Percentiles rank a stretch among this genome's conserved stretches.
Conservation (phyloP, 176 grass and related monocot species). For the Bromus sterilis region DNA sequence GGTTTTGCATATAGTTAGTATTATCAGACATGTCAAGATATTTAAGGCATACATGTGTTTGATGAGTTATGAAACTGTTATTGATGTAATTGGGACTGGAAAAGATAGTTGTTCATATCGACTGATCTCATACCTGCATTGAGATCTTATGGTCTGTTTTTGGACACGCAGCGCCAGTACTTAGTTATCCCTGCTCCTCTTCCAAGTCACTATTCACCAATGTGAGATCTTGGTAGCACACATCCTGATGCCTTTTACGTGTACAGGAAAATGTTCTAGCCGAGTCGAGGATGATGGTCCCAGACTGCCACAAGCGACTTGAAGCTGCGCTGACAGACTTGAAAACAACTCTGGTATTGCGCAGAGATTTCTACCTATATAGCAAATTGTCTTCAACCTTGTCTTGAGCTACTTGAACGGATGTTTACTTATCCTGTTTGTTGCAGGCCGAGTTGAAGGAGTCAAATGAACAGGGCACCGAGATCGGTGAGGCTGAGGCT, state of each 20-base stretch:
- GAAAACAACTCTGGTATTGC: constrained; percentile 64
- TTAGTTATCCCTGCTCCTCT: not conserved
- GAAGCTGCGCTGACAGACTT: constrained; percentile 76
- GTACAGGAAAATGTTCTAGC: constrained; percentile 85
- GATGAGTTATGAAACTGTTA: not conserved
- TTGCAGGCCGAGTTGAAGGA: constrained; percentile 78
- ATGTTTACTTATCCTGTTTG: not conserved
- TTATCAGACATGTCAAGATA: not conserved
- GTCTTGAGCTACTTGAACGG: not conserved
- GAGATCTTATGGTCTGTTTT: not conserved
- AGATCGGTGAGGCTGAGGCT: constrained; percentile 72
- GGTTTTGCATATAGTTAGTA: not conserved
- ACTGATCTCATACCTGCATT: not conserved
- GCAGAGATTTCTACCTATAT: not conserved
- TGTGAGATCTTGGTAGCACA: not conserved
- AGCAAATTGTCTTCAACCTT: not conserved
- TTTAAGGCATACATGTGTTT: not conserved
- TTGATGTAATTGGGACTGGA: not conserved
- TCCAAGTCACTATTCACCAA: not conserved
- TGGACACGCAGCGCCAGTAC: not conserved
- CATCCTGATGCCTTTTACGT: not conserved
- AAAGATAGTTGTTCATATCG: not conserved
- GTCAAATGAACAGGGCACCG: constrained; percentile 53
- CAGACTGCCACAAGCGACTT: constrained; percentile 90
- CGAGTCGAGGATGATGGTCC: constrained; percentile 96